Percentiles rank a stretch among this genome's conserved stretches.
phyloP scores from a whole-genome alignment of 2,329 filamentous ascomycete genomes.

The Ophiocordyceps camponoti-rufipedis region DNA sequence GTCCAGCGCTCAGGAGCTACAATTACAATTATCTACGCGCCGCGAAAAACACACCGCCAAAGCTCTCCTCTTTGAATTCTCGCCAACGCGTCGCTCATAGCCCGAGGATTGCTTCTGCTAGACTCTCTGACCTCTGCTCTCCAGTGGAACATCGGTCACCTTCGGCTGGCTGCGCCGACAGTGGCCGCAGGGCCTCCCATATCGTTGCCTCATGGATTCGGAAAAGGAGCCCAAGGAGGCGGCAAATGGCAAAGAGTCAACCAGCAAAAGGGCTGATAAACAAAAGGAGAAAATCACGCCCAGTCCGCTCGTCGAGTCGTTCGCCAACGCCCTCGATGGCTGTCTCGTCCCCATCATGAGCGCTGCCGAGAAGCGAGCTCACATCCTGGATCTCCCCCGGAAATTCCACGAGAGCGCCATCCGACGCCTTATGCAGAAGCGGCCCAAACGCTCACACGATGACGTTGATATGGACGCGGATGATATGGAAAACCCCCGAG shows the following conservation, averaged over 20 bases:
- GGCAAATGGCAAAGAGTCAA: not conserved
- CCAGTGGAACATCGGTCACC: not conserved
- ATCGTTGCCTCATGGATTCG: not conserved
- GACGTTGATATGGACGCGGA: conserved; percentile 39
- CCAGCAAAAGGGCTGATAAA: conserved; percentile 1
- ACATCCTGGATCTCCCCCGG: conserved; percentile 43
- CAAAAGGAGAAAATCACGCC: conserved; percentile 33
- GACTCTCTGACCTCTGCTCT: not conserved
- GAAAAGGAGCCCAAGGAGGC: conserved; percentile 1
- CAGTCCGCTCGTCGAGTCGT: conserved; percentile 69
- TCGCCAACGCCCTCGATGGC: conserved; percentile 65
- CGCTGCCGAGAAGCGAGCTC: conserved; percentile 37
- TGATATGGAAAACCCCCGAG: conserved; percentile 11
- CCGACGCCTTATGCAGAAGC: conserved; percentile 12
- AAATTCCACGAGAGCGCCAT: conserved; percentile 39
- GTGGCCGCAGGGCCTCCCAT: not conserved
- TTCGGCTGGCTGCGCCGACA: not conserved
- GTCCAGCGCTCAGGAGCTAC: not conserved
- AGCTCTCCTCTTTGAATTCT: not conserved
- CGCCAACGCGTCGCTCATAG: not conserved
- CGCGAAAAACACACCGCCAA: not conserved
- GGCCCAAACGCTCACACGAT: conserved; percentile 10
- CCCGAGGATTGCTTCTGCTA: not conserved
- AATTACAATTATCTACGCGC: not conserved
- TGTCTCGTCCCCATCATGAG: conserved; percentile 37